Percentiles rank a stretch among this genome's conserved stretches.
Conservation (phyloP, 306 rosid species). For the Boehmeria nivea region DNA sequence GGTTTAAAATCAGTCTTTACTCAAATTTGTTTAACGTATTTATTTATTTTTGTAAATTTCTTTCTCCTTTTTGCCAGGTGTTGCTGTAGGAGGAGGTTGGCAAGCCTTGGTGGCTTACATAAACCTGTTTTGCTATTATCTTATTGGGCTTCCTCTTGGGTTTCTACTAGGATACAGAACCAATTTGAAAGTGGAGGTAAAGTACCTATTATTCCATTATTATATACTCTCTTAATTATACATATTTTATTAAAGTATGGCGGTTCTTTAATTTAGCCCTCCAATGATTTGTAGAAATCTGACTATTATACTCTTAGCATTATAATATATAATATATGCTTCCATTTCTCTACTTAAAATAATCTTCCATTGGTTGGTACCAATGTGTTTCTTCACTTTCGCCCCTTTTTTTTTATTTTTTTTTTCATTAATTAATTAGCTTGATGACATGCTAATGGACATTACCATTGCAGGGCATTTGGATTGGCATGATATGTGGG, state of each 20-base stretch:
- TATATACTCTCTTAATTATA: background rate
- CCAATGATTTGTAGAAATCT: no score
- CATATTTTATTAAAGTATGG: background rate
- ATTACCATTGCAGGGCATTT: conserved; percentile 60
- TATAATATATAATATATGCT: background rate
- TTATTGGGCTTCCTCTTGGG: conserved; percentile 84
- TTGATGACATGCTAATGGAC: background rate
- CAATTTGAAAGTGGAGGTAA: conserved; percentile 69
- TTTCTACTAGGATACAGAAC: conserved; percentile 73
- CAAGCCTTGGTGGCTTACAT: conserved; percentile 90
- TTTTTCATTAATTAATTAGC: background rate
- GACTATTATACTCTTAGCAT: background rate
- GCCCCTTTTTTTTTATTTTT: no score
- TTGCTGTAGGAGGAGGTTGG: conserved; percentile 99
- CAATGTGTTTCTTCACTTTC: background rate
- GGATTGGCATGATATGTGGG: conserved; percentile 92
- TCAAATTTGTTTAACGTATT: no score
- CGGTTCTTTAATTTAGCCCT: no score
- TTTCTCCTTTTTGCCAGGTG: conserved; percentile 77
- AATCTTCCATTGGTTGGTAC: no score
- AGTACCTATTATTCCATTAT: conserved; percentile 16
- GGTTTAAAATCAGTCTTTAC: no score
- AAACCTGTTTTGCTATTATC: conserved; percentile 73
- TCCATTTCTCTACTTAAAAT: background rate
- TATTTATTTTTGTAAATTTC: no score